Evolutionary conservation across 139 green algal species (phyloP).

Genomic region (Diplosphaera chodatii): DNA sequence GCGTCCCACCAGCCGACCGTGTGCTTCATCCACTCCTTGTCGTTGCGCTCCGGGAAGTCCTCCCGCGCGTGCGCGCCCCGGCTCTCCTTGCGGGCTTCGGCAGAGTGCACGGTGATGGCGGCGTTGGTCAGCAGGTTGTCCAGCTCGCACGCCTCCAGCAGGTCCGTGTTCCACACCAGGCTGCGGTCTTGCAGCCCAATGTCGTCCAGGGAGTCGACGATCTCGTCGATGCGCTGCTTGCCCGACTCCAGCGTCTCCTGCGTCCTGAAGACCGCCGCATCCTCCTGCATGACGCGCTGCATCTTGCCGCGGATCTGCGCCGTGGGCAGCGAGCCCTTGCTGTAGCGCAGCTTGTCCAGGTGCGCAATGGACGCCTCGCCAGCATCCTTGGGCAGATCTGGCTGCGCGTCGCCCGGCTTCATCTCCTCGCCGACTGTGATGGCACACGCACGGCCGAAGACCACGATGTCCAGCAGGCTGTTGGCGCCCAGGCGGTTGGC

Average conservation of each 20-base stretch:
- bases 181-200: constrained; percentile 50
- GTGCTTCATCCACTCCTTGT: constrained; percentile 98
- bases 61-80: constrained; percentile 94
- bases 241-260: constrained; percentile 83
- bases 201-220: constrained; percentile 60
- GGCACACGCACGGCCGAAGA: constrained; percentile 95
- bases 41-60: constrained; percentile 88
- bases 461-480: constrained; percentile 97
- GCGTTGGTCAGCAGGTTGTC: constrained; percentile 97
- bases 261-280: constrained; percentile 95
- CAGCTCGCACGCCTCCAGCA: constrained; percentile 93
- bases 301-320: constrained; percentile 75
- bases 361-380: constrained; percentile 71
- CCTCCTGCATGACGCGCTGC: constrained; percentile 85
- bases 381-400: constrained; percentile 59
- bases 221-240: constrained; percentile 80
- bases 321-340: constrained; percentile 68
- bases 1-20: constrained; percentile 79
- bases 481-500: constrained; percentile 99
- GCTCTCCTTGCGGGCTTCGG: constrained; percentile 71
- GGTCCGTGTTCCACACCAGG: constrained; percentile 92
- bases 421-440: constrained; percentile 59
- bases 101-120: constrained; percentile 76
- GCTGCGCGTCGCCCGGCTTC: constrained; percentile 79
- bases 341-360: constrained; percentile 83